Base-by-base conservation (phyloP, 331 rosid species). In the Pyracantha coccinea region DNA sequence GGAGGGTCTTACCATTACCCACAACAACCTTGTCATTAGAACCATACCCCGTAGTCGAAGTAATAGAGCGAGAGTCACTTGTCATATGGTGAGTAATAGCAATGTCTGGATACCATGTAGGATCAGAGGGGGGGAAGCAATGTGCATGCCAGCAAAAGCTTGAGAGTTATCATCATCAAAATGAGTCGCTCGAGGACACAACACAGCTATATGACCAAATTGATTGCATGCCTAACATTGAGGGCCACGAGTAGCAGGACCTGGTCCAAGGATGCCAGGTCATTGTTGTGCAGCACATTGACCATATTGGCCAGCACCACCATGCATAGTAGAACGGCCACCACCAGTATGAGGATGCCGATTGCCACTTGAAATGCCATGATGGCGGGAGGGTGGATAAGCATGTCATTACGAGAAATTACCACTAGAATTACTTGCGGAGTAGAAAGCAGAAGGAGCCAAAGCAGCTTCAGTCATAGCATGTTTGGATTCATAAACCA, bases 1-100 rank as follows among this genome's bases (percentile, higher is more conserved):
- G 24, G 8, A 54, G 60, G 9, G 9, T 1, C 1, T n/a, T 13
- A 54, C 25, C 60, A 5, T n/a, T 54, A 19, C 60, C 60, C 0
- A 54, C 13, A 6, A n/a, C 7, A 2, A 54, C 60, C 35, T 32
- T 32, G 2, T 17, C 20, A 52, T 17, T 7, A 16, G 20, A 17
- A 5, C 7, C 20, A 3, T 12, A 14, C 14, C 17, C 8, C 0
- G 8, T 16, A 14, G 57, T 0, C 20, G 58, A 6, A 15, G 58
- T 17, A 0, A 5, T 0, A 0, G 8, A 6, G 2, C 5, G 4
- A 7, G 60, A 0, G 2, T 0, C 11, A 54, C 8, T 19, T 0
- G 60, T 54, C 60, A 54, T 54, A 8, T n/a, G 60, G 1, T 54
- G 23, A 2, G 25, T 54, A 3, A 25, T 25, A 0, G 12, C 23